Conservation (phyloP, 2,329 filamentous ascomycete genomes). For the Thyridium curvatum region DNA sequence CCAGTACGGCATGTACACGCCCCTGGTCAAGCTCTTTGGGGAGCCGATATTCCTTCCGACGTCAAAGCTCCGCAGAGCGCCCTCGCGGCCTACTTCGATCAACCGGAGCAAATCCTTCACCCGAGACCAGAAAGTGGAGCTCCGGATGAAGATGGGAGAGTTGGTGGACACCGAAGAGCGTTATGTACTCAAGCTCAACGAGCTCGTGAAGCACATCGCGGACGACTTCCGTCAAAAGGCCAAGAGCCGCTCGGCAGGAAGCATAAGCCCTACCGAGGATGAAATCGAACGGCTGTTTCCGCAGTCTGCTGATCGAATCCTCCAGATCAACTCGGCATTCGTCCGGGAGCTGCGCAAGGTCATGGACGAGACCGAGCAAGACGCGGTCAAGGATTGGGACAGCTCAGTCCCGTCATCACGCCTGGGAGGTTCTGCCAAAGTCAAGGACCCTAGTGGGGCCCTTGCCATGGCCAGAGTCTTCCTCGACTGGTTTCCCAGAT, state of each 20-base stretch:
- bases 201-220: constrained; percentile 75
- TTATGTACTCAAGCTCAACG: constrained; percentile 83
- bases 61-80: constrained; percentile 74
- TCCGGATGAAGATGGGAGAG: constrained; percentile 85
- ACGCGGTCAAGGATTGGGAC: constrained; percentile 72
- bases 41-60: constrained; percentile 84
- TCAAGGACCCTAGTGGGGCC: constrained; percentile 71
- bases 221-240: constrained; percentile 71
- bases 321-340: constrained; percentile 77
- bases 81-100: constrained; percentile 76
- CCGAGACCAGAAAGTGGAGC: constrained; percentile 73
- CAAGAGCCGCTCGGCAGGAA: constrained; percentile 48
- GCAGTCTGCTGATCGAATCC: constrained; percentile 69
- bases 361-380: constrained; percentile 78
- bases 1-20: constrained; percentile 72
- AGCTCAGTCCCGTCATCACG: constrained; percentile 34
- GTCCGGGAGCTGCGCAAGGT: constrained; percentile 68
- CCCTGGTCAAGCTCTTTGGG: constrained; percentile 72
- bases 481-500: constrained; percentile 87
- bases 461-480: constrained; percentile 73
- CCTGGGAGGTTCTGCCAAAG: constrained; percentile 35
- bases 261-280: constrained; percentile 64
- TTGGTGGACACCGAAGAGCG: constrained; percentile 89
- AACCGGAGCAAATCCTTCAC: constrained; percentile 74
- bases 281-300: constrained; percentile 77